Evolutionary conservation across 139 green algal genomes (phyloP).

Genomic region (Picochlorum sp.): DNA sequence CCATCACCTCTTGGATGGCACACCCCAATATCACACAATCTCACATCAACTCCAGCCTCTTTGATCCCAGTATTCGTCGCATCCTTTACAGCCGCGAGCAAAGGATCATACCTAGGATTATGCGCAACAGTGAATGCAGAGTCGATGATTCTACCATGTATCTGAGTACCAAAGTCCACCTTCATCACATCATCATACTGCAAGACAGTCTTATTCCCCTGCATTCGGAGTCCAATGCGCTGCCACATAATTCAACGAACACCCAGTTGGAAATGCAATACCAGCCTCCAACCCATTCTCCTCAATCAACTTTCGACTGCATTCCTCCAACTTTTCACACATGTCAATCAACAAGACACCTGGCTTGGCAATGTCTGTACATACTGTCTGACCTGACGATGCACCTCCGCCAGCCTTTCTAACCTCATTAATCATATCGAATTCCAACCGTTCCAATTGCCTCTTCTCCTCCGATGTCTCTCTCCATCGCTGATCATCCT

Average conservation of each 20-base stretch:
- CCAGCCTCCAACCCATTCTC: slow-evolving; percentile 82
- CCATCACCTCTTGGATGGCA: slow-evolving; percentile 88
- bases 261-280: slow-evolving; percentile 88
- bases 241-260: slow-evolving; percentile 91
- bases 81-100: slow-evolving; percentile 82
- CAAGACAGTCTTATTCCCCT: slow-evolving; percentile 96
- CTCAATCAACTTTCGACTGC: slow-evolving; percentile 79
- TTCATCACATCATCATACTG: slow-evolving; percentile 99
- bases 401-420: slow-evolving; percentile 90
- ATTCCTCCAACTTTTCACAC: slow-evolving; percentile 90
- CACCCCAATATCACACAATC: slow-evolving; percentile 93
- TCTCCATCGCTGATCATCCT: slow-evolving; percentile 82
- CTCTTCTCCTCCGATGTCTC: slow-evolving; percentile 88
- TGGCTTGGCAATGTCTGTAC: slow-evolving; percentile 81
- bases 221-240: slow-evolving; percentile 97
- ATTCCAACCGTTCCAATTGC: slow-evolving; percentile 63
- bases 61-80: slow-evolving; percentile 87
- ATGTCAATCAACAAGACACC: slow-evolving; percentile 85
- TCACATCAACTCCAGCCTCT: slow-evolving; percentile 87
- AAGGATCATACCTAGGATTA: slow-evolving; percentile 86
- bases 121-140: slow-evolving; percentile 92
- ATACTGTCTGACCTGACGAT: slow-evolving; percentile 86
- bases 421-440: slow-evolving; percentile 87
- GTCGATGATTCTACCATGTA: slow-evolving; percentile 93
- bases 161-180: slow-evolving; percentile 87